phyloP scores from a whole-genome alignment of 176 grass and related monocot species.

The Carex kokanica region DNA sequence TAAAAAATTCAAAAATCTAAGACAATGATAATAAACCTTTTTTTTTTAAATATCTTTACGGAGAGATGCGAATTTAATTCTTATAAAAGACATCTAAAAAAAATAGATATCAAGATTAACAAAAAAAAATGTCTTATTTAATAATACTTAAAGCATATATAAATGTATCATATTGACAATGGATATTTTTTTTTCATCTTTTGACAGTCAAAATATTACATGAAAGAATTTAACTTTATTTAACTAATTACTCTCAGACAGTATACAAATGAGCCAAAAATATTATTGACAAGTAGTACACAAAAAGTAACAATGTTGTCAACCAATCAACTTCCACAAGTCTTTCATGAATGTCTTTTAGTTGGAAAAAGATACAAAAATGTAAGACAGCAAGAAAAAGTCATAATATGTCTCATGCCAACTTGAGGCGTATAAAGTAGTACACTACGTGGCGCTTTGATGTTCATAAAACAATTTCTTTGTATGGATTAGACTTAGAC shows the following conservation, averaged over 20 bases:
- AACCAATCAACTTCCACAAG: background rate
- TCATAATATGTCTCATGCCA: background rate
- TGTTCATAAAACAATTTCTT: background rate
- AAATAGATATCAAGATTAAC: background rate
- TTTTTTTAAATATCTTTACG: too few species aligned
- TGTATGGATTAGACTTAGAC: background rate
- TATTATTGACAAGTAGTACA: background rate
- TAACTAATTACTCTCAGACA: background rate
- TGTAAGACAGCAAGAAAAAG: background rate
- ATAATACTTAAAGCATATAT: background rate
- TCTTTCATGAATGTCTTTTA: constrained; percentile 9
- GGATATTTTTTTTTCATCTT: background rate
- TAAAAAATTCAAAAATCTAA: too few species aligned
- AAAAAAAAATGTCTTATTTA: background rate
- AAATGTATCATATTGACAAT: background rate
- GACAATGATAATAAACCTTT: too few species aligned
- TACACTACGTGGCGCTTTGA: background rate
- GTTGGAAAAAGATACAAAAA: background rate
- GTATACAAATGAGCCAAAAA: background rate
- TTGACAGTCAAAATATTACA: background rate
- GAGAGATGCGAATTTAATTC: too few species aligned
- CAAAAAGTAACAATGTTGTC: background rate
- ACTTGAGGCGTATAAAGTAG: background rate
- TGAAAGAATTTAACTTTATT: background rate
- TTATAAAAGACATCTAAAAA: too few species aligned